Evolutionary conservation across 2,329 filamentous ascomycete genomes (phyloP), one percentile per base, ranked within the genome.

Genomic region (Canariomyces notabilis): DNA sequence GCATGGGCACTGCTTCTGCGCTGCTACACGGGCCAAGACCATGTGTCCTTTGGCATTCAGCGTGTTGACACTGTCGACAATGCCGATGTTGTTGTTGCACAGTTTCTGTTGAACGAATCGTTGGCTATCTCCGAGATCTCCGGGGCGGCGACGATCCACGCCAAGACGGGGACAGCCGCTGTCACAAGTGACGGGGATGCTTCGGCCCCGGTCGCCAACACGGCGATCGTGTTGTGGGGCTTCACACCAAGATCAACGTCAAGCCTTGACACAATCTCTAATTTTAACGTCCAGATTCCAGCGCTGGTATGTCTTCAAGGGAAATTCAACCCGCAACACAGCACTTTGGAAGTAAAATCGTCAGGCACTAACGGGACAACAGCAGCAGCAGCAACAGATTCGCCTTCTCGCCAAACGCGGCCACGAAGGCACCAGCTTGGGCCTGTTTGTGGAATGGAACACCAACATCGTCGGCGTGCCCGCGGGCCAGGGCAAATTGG

Each of bases 11-110:
- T 57, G 19, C 20, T 57, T 21, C 41, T 58, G 16, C 51, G 52
- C 6, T 54, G 52, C 42, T 57, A 58, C 23, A 58, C 56, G 6
- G 53, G 50, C 11, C 51, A 56, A 36, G 53, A 56, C 22, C 48
- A 55, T 18, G 52, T 56, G 18, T 34, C 12, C 40, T 57, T 57
- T 33, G 38, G 37, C 7, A 54, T 55, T 40, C 42, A 48, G 23
- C 36, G 14, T 39, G 44, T 23, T 23, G 42, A 38, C 3, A 31
- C 43, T 16, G 20, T 6, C 18, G 23, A 38, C 18, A 23, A 39
- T 18, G 26, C 23, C 19, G 23, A 49, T 9, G 33, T 49, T 18
- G 29, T 42, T 16, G 48, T 51, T 19, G 42, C 44, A 21, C 50
- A 48, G 14, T 49, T 53, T 16, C 32, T 38, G 4, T 38, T 56